These are phyloP conservation scores for Penicillium frequentans DNA, from an alignment of 2,329 filamentous ascomycete species.

Conservation along the genomic window DNA sequence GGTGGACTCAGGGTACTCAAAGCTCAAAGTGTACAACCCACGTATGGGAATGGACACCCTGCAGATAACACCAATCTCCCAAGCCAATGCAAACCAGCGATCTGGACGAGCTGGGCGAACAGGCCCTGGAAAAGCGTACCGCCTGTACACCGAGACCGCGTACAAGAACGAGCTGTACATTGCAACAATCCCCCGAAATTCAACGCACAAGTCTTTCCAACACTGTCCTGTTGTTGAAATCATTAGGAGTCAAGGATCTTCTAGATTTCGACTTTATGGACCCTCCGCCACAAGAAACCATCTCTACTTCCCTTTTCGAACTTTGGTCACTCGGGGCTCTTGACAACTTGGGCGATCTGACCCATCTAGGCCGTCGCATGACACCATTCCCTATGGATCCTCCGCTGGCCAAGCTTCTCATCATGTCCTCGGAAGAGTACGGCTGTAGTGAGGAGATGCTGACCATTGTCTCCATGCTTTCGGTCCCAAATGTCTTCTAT, in stretches of 20 bases:
- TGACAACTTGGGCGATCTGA: conserved; percentile 91
- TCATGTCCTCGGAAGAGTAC: conserved; percentile 85
- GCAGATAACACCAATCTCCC: conserved; percentile 95
- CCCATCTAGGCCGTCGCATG: conserved; percentile 84
- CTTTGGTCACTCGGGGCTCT: conserved; percentile 93
- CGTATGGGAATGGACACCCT: conserved; percentile 99
- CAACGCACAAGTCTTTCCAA: conserved; percentile 95
- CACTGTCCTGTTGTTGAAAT: conserved; percentile 91
- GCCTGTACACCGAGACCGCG: conserved; percentile 89
- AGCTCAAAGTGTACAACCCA: conserved; percentile 97
- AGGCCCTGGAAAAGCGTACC: conserved; percentile 91
- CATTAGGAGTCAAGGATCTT: conserved; percentile 87
- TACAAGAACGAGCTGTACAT: conserved; percentile 96
- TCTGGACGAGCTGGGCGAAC: conserved; percentile 92
- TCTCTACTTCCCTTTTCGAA: conserved; percentile 95
- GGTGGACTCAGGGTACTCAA: conserved; percentile 92
- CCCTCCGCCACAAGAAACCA: conserved; percentile 94
- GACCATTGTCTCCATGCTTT: conserved; percentile 97
- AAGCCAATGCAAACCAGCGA: conserved; percentile 91
- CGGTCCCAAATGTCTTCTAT: conserved; percentile 95
- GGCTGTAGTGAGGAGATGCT: conserved; percentile 97
- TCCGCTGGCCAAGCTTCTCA: conserved; percentile 88
- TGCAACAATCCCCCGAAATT: conserved; percentile 95
- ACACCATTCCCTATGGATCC: conserved; percentile 98
- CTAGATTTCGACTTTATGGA: conserved; percentile 99